Percentiles rank a stretch among this genome's conserved stretches.
These are phyloP conservation scores for Diaporthe capsici DNA, from an alignment of 2,329 filamentous ascomycete species.

Conservation along the genomic window DNA sequence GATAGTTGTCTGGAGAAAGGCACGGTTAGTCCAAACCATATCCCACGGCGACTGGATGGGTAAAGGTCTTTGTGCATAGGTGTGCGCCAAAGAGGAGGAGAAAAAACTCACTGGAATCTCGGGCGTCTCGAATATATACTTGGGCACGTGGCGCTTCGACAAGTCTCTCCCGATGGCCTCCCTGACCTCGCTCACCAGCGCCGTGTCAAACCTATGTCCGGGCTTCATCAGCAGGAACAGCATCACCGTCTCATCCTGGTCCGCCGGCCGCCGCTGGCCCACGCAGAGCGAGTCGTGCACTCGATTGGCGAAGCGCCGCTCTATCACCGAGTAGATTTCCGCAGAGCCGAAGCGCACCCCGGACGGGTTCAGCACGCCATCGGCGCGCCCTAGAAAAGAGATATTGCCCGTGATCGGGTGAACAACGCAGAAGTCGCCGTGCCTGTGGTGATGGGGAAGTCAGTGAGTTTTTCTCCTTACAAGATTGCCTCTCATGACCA, in stretches of 20 bases:
- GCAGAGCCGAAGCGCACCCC: conserved; percentile 85
- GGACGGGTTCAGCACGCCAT: conserved; percentile 85
- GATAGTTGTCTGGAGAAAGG: conserved; percentile 74
- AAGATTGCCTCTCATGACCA: too few species aligned
- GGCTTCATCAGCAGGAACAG: conserved; percentile 70
- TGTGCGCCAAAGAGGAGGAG: not conserved
- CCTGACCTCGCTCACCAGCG: conserved; percentile 72
- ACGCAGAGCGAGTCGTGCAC: conserved; percentile 84
- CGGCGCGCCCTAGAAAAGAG: conserved; percentile 78
- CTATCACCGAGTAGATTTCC: conserved; percentile 84
- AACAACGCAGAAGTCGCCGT: conserved; percentile 77
- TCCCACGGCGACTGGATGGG: not conserved
- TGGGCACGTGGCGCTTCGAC: conserved; percentile 82
- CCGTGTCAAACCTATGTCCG: conserved; percentile 67
- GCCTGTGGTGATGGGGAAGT: not conserved
- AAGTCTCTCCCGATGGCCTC: conserved; percentile 75
- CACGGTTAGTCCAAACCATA: not conserved
- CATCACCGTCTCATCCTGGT: conserved; percentile 68
- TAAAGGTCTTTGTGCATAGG: not conserved
- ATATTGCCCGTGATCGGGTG: conserved; percentile 77
- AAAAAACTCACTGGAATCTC: conserved; percentile 79
- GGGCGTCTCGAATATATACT: conserved; percentile 82
- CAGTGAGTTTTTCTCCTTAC: not conserved
- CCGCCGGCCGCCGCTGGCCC: conserved; percentile 76
- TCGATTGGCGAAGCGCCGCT: conserved; percentile 72